phyloP scores from a whole-genome alignment of 148 eudicot genomes.

The Cornus florida region DNA sequence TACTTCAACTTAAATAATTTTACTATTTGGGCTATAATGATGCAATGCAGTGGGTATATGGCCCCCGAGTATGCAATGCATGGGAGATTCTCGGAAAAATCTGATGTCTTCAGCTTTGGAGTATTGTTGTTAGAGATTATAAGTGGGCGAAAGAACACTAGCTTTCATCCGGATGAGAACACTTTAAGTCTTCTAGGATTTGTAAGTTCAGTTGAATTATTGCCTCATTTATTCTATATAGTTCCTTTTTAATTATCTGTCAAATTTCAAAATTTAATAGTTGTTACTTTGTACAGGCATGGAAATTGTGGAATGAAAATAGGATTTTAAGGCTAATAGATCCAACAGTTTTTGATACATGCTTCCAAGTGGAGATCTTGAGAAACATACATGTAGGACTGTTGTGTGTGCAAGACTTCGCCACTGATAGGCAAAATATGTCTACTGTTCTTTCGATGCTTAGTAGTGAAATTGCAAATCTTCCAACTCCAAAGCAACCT shows the following conservation, averaged over 20 bases:
- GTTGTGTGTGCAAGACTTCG: constrained; percentile 30
- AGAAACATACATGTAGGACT: constrained; percentile 37
- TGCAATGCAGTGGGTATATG: constrained; percentile 8
- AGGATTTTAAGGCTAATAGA: constrained; percentile 28
- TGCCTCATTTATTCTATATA: no score
- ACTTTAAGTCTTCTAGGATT: constrained; percentile 13
- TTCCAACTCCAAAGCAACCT: constrained; percentile 24
- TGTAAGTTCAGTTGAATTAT: constrained; percentile 5
- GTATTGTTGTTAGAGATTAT: constrained; percentile 17
- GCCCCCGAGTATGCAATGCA: constrained; percentile 29
- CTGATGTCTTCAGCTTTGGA: constrained; percentile 28
- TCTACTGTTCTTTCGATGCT: constrained; percentile 23
- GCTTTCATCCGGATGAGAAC: background rate
- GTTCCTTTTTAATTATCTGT: no score
- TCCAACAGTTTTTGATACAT: constrained; percentile 12
- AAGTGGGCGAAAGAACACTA: constrained; percentile 13
- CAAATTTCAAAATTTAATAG: background rate
- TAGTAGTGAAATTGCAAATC: constrained; percentile 17
- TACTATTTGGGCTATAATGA: no score
- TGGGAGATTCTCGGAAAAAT: constrained; percentile 24
- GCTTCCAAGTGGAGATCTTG: constrained; percentile 9
- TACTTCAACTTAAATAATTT: no score
- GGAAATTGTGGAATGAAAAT: constrained; percentile 38
- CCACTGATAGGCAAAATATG: constrained; percentile 32
- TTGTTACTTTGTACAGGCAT: constrained; percentile 28